Evolutionary conservation across 768 basidiomycete genomes (phyloP).

Genomic region (Mycena leptocephala): DNA sequence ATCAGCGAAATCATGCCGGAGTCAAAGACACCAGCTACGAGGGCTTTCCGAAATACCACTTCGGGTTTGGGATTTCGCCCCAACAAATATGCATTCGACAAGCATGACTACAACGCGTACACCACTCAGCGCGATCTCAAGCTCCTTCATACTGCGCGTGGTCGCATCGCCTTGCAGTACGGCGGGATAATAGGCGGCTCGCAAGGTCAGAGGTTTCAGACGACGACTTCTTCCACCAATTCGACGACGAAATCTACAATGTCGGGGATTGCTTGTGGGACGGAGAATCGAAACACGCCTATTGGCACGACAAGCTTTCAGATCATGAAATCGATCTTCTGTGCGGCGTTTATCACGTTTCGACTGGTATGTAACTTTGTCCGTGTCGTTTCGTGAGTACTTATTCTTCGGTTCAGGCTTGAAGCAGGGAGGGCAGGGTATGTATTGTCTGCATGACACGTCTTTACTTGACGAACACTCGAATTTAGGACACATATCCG

Average conservation of each 20-base stretch:
- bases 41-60: neutral
- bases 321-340: neutral
- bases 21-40: neutral
- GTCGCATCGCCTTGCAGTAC: neutral
- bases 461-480: neutral
- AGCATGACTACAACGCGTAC: neutral
- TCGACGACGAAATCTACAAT: neutral
- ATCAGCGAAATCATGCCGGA: neutral
- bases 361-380: neutral
- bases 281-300: neutral
- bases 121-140: neutral
- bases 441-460: neutral
- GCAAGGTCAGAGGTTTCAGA: constrained; percentile 1
- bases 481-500: neutral
- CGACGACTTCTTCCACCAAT: neutral
- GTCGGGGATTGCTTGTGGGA: constrained; percentile 11
- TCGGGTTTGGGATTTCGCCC: neutral
- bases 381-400: neutral
- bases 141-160: constrained; percentile 1
- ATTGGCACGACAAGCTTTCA: neutral
- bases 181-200: neutral
- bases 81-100: neutral
- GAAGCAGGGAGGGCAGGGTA: neutral
- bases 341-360: constrained; percentile 4
- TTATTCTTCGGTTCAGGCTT: neutral